A percentile compares a stretch with the other conserved stretches of the same genome.
Conservation (phyloP, 139 green algal genomes). For the Chlamydomonas asymmetrica region DNA sequence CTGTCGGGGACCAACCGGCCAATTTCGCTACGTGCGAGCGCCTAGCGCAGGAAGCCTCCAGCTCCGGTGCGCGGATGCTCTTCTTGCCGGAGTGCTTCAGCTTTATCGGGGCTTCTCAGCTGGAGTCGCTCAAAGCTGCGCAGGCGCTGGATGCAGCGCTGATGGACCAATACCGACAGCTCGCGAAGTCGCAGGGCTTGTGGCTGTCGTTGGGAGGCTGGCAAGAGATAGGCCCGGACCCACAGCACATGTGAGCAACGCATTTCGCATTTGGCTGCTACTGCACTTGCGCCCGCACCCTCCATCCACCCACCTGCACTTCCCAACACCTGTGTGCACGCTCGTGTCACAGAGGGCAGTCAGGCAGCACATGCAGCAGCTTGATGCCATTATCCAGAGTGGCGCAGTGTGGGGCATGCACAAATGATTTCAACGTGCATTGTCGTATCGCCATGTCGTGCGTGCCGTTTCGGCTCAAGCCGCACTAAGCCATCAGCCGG, state of each 20-base stretch:
- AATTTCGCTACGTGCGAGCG: constrained; percentile 63
- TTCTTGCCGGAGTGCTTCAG: constrained; percentile 94
- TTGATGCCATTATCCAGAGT: too few relatives aligned
- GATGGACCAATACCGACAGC: constrained; percentile 72
- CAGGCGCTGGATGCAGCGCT: constrained; percentile 77
- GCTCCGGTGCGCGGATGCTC: constrained; percentile 66
- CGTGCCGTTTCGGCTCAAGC: too few relatives aligned
- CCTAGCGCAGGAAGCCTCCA: constrained; percentile 59
- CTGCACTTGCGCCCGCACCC: too few relatives aligned
- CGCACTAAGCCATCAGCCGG: too few relatives aligned
- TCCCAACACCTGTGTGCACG: too few relatives aligned
- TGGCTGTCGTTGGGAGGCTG: constrained; percentile 96
- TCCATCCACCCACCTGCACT: too few relatives aligned
- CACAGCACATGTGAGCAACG: constrained; percentile 52
- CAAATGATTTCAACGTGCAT: too few relatives aligned
- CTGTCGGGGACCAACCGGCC: constrained; percentile 35
- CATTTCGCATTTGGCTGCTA: too few relatives aligned
- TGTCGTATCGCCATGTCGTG: too few relatives aligned
- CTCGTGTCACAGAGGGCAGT: too few relatives aligned
- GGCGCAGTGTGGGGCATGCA: too few relatives aligned
- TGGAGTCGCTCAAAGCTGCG: constrained; percentile 62
- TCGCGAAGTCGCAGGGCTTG: constrained; percentile 70
- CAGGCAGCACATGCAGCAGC: too few relatives aligned
- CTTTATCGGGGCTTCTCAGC: constrained; percentile 76
- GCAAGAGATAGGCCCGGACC: constrained; percentile 70